These are phyloP conservation scores for Saturnispora diversa DNA, from an alignment of 805 yeast species.

Conservation along the genomic window DNA sequence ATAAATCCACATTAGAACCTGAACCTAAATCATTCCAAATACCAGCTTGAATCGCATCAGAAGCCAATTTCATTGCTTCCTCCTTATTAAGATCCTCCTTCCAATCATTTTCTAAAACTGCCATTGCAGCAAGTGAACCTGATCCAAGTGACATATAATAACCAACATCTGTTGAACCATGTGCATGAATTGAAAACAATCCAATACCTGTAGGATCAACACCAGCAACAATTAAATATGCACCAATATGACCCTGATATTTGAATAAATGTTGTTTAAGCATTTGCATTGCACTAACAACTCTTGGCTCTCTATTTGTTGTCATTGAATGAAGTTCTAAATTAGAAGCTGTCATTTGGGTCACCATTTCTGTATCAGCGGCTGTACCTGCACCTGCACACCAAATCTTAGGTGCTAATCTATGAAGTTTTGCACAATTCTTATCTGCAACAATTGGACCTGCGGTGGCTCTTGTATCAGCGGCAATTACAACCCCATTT, in stretches of 20 bases:
- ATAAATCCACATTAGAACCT: conserved; percentile 94
- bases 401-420: conserved; percentile 88
- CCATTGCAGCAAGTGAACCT: conserved; percentile 98
- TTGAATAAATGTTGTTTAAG: conserved; percentile 92
- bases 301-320: conserved; percentile 78
- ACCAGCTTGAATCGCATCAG: conserved; percentile 95
- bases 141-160: conserved; percentile 89
- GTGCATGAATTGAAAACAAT: conserved; percentile 89
- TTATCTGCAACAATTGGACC: conserved; percentile 97
- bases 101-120: conserved; percentile 88
- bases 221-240: conserved; percentile 96
- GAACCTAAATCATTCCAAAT: conserved; percentile 99
- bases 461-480: conserved; percentile 96
- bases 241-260: conserved; percentile 96
- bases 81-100: conserved; percentile 67
- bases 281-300: conserved; percentile 85
- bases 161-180: conserved; percentile 96
- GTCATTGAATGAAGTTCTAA: conserved; percentile 83
- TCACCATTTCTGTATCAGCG: conserved; percentile 97
- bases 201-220: conserved; percentile 95
- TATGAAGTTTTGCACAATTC: conserved; percentile 91
- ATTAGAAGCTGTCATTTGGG: conserved; percentile 85
- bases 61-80: conserved; percentile 84
- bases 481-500: conserved; percentile 95
- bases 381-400: conserved; percentile 99